phyloP scores from a whole-genome alignment of 2,329 filamentous ascomycete species.

The Cladophialophora yegresii region DNA sequence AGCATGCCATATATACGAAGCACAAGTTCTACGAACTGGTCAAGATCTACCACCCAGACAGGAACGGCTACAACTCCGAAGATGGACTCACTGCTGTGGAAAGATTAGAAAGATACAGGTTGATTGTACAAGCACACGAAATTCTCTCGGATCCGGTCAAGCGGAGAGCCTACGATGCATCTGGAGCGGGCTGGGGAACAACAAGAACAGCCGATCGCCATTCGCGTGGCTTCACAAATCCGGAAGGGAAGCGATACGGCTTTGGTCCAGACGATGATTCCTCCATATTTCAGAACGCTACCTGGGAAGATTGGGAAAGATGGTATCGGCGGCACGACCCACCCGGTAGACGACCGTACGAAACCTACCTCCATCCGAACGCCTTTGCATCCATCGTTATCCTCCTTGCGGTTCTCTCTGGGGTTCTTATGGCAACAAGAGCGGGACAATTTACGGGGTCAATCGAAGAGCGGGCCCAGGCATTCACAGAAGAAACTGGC shows the following conservation, averaged over 20 bases:
- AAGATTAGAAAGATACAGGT: slow-evolving; percentile 83
- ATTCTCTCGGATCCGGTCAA: slow-evolving; percentile 80
- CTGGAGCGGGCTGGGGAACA: slow-evolving; percentile 74
- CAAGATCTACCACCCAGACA: slow-evolving; percentile 94
- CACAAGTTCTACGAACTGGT: slow-evolving; percentile 83
- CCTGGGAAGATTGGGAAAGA: slow-evolving; percentile 96
- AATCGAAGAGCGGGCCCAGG: slow-evolving; percentile 66
- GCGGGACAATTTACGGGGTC: slow-evolving; percentile 64
- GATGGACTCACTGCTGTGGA: slow-evolving; percentile 41
- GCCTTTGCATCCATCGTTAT: slow-evolving; percentile 75
- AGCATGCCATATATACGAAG: slow-evolving; percentile 74
- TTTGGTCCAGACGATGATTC: slow-evolving; percentile 45
- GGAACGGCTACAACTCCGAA: slow-evolving; percentile 41
- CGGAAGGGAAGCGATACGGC: slow-evolving; percentile 37
- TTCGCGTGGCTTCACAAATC: slow-evolving; percentile 37
- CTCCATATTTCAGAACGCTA: slow-evolving; percentile 71
- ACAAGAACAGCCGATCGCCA: slow-evolving; percentile 33
- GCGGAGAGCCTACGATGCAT: slow-evolving; percentile 77
- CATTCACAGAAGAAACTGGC: slow-evolving; percentile 67
- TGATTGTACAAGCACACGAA: slow-evolving; percentile 83
- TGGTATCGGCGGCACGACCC: slow-evolving; percentile 64
- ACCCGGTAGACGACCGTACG: slow-evolving; percentile 40
- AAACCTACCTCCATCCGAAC: slow-evolving; percentile 74
- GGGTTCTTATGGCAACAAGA: slow-evolving; percentile 70
- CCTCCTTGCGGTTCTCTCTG: slow-evolving; percentile 67